phyloP scores from a whole-genome alignment of 768 basidiomycete genomes.

The Boletus rufocinnamomeus region DNA sequence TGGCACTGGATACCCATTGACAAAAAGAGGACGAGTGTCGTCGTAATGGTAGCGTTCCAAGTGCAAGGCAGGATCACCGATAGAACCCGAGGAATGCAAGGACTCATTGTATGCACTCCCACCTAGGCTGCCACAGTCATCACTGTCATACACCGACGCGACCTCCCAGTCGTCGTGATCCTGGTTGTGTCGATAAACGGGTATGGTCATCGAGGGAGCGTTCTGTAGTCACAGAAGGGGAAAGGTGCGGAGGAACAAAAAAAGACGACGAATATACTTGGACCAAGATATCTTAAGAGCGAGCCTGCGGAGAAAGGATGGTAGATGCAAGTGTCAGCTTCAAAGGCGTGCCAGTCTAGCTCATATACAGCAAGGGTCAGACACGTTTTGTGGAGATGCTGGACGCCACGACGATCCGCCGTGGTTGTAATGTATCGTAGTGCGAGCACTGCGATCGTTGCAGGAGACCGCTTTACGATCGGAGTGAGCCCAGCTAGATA shows the following conservation, averaged over 20 bases:
- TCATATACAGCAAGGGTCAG: slow-evolving; percentile 31
- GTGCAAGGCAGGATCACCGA: slow-evolving; percentile 11
- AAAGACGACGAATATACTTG: background rate
- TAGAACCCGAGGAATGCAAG: slow-evolving; percentile 4
- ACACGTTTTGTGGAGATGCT: slow-evolving; percentile 29
- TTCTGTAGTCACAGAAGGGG: background rate
- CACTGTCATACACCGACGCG: slow-evolving; percentile 32
- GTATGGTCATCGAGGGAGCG: slow-evolving; percentile 23
- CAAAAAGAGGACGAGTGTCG: slow-evolving; percentile 5
- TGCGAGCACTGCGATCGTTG: slow-evolving; percentile 10
- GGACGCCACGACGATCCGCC: slow-evolving; percentile 24
- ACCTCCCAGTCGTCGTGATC: slow-evolving; percentile 31
- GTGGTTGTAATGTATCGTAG: slow-evolving; percentile 21
- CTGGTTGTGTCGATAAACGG: slow-evolving; percentile 30
- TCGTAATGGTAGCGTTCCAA: slow-evolving; percentile 8
- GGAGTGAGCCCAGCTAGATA: slow-evolving; percentile 9
- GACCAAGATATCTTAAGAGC: slow-evolving; percentile 3
- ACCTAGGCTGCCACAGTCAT: slow-evolving; percentile 29
- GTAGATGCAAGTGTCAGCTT: slow-evolving; percentile 2
- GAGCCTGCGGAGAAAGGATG: slow-evolving; percentile 5
- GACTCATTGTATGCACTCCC: slow-evolving; percentile 24
- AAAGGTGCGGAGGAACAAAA: background rate
- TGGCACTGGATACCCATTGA: slow-evolving; percentile 22
- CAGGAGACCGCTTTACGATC: slow-evolving; percentile 13
- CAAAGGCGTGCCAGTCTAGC: slow-evolving; percentile 6